Base-by-base conservation (phyloP, 2,329 filamentous ascomycete genomes). In the Taxawa tesnikishii region DNA sequence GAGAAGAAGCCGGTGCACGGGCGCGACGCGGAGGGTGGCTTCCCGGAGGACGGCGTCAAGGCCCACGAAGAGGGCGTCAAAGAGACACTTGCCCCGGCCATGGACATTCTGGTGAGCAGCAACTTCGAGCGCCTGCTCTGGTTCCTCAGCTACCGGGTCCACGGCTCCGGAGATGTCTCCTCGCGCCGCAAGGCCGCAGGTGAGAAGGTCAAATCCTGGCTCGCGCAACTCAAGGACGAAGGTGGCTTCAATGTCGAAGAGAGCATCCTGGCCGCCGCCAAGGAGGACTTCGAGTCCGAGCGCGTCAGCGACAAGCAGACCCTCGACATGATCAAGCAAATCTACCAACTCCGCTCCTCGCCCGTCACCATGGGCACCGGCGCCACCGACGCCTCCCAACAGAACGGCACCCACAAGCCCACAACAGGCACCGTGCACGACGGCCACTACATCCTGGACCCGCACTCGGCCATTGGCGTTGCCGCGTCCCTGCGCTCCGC, bases 91-190 rank as follows among this genome's bases (percentile, higher is more conserved):
- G 85, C 80, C 45, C 90, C 90, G 0, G 90, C 90, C 28, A 96
- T 98, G 90, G 90, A 98, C 56, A 96, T 96, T 43, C 68, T 96
- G 3, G 87, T 96, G 9, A 88, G 81, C 15, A 90, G 81, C 55
- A 98, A 98, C 65, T 96, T 98, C 53, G 90, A 98, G 67, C 75
- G 90, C 18, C 68, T 98, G 4, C 68, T 98, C 8, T 96, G 88
- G 88, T 94, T 83, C 66, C 66, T 96, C 16, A 79, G 84, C 2
- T 83, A 83, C 59, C 71, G 81, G 44, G 79, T 76, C 38, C 75
- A 60, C 38, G 43, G 49, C 26, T 39, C 49, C 21, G 56, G 56
- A 33, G 55, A 58, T 12, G 51, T 59, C 5, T 58, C 61, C 6
- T 54, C 63, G 38, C 54, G 60, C 32, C 56, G 65, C 40, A 60